Evolutionary conservation across 805 yeast species (phyloP), one percentile per base, ranked within the genome.

Genomic region (Teunomyces aglyptinius): DNA sequence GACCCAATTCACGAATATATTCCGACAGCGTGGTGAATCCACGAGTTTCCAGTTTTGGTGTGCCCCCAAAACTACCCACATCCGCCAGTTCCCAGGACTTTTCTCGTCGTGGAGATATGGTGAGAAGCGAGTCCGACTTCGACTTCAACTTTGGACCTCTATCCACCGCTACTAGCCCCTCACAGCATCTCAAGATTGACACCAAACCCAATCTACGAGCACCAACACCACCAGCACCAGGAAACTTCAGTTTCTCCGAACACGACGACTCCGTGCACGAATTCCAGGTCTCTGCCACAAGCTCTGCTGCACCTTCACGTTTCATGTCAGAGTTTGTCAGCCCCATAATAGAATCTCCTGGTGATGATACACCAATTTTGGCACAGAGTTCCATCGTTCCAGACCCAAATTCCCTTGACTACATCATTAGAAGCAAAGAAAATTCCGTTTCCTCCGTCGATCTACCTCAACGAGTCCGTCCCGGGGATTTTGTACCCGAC

Each of bases 1-100:
- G 39, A n/a, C 39, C 39, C 12, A 20, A 34, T 4, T 20, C 36
- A 19, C 31, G 55, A 11, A 46, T 48, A 13, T 38, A 38, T 11
- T 61, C 66, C 1, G 68, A 63, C 40, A 58, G 63, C 4, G 55
- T 54, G 5, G 49, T 63, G 15, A 52, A 57, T 33, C 12, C 49
- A 4, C 39, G 50, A 8, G 18, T 35, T 12, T 16, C 38, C 16
- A 29, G 38, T n/a, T 18, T 27, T 13, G 31, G 26, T 1, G 19
- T 18, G 15, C 31, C 42, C 5, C 15, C 42, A 6, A 28, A 11
- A 19, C 33, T 27, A 3, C 47, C 47, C 33, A 40, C 47, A 10
- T 39, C 40, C 16, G 8, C 27, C n/a, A 45, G 44, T 18, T 32
- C 47, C 16, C 47, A 33, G 36, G 47, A 45, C 42, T 29, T 44